A percentile compares a stretch with the other conserved stretches of the same genome.
phyloP scores from a whole-genome alignment of 306 rosid genomes.

The Delonix regia region DNA sequence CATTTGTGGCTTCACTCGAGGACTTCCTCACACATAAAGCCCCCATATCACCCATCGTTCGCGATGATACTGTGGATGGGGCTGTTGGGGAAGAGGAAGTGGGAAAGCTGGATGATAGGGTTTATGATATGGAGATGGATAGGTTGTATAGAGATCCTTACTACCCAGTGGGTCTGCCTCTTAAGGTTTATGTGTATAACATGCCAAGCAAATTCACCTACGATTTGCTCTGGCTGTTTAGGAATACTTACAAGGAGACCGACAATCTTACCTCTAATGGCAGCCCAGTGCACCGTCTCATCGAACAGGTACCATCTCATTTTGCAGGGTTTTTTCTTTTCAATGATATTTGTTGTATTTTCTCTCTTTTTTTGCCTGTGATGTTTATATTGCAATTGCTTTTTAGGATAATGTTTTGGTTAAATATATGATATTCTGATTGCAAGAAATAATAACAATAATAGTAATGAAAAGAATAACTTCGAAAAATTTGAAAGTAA shows the following conservation, averaged over 20 bases:
- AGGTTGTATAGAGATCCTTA: constrained; percentile 55
- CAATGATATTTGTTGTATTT: not conserved
- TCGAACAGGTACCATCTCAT: constrained; percentile 67
- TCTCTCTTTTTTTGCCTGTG: not conserved
- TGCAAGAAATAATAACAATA: not conserved
- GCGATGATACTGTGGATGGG: not conserved
- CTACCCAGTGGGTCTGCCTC: constrained; percentile 53
- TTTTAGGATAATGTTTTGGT: not conserved
- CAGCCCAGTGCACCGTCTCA: constrained; percentile 93
- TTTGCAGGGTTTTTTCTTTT: not conserved
- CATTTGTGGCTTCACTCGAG: constrained; percentile 76
- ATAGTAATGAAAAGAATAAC: too few relatives aligned
- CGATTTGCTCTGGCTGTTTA: constrained; percentile 78
- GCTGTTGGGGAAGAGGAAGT: constrained; percentile 28
- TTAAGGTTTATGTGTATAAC: constrained; percentile 82
- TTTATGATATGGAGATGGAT: constrained; percentile 34
- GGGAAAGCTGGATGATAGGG: constrained; percentile 47
- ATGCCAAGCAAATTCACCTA: constrained; percentile 87
- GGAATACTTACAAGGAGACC: constrained; percentile 60
- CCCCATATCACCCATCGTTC: constrained; percentile 14
- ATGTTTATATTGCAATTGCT: not conserved
- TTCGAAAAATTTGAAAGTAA: too few relatives aligned
- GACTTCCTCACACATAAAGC: constrained; percentile 57
- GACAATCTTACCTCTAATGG: constrained; percentile 94
- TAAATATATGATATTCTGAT: not conserved